These are phyloP conservation scores for Fusarium sp. DNA, from an alignment of 2,329 filamentous ascomycete species.

Conservation along the genomic window DNA sequence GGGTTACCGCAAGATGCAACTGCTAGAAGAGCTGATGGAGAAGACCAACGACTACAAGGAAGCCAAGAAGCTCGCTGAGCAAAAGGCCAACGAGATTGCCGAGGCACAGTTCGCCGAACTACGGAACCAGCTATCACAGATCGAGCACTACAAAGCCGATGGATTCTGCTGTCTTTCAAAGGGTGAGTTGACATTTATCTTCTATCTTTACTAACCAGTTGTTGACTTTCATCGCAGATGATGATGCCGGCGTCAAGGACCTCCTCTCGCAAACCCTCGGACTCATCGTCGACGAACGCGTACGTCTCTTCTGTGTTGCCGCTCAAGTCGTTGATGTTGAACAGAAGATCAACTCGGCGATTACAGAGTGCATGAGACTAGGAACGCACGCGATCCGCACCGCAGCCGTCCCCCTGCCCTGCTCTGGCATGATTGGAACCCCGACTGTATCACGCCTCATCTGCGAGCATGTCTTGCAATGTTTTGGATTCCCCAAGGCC, in stretches of 20 bases:
- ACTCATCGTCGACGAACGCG: constrained; percentile 49
- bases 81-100: constrained; percentile 40
- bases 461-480: constrained; percentile 48
- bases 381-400: constrained; percentile 49
- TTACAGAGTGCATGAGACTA: constrained; percentile 50
- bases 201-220: accelerated
- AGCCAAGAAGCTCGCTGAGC: constrained; percentile 42
- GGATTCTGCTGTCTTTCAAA: constrained; percentile 47
- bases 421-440: constrained; percentile 45
- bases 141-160: constrained; percentile 49
- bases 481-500: constrained; percentile 48
- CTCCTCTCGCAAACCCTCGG: constrained; percentile 47
- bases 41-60: constrained; percentile 46
- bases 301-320: constrained; percentile 51
- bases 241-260: constrained; percentile 43
- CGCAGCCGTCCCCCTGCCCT: constrained; percentile 44
- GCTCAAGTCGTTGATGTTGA: constrained; percentile 51
- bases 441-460: constrained; percentile 48
- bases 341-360: constrained; percentile 51
- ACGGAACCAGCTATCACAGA: constrained; percentile 43
- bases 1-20: constrained; percentile 37
- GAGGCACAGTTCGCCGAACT: constrained; percentile 44
- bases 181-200: neutral
- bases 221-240: constrained; percentile 25
- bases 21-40: constrained; percentile 46